These are phyloP conservation scores for Blumeriella jaapii DNA, from an alignment of 2,329 filamentous ascomycete species.

Conservation along the genomic window DNA sequence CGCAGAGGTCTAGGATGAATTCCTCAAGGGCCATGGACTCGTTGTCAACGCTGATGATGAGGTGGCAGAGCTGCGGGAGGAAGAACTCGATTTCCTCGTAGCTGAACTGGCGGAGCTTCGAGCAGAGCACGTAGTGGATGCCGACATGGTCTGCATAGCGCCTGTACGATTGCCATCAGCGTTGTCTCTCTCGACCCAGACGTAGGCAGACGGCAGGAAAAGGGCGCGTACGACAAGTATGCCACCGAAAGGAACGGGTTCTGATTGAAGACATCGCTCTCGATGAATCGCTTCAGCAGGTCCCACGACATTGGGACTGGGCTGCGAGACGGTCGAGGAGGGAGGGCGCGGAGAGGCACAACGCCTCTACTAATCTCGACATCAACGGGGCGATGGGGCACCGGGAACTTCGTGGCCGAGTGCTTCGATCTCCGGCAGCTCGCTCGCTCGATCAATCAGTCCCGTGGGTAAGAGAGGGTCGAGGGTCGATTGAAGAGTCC, in stretches of 20 bases:
- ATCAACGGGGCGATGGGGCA: too few species aligned
- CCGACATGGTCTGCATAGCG: conserved; percentile 84
- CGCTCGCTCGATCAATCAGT: too few species aligned
- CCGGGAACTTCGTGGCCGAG: too few species aligned
- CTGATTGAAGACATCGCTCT: conserved; percentile 89
- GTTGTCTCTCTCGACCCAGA: too few species aligned
- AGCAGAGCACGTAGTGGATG: conserved; percentile 81
- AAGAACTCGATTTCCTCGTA: conserved; percentile 93
- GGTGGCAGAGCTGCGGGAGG: conserved; percentile 76
- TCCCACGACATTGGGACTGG: conserved; percentile 58
- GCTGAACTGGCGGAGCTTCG: conserved; percentile 77
- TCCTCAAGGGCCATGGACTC: conserved; percentile 87
- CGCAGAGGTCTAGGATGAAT: conserved; percentile 74
- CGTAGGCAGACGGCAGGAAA: conserved; percentile 4
- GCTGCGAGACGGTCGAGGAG: conserved; percentile 11
- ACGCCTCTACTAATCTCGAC: conserved; percentile 27
- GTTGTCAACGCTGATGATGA: conserved; percentile 79
- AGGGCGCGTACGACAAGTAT: conserved; percentile 59
- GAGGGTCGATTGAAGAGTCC: too few species aligned
- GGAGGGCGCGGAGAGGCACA: conserved; percentile 21
- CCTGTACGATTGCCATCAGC: conserved; percentile 33
- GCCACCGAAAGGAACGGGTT: conserved; percentile 81
- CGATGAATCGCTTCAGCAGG: conserved; percentile 80
- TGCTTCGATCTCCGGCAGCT: too few species aligned
- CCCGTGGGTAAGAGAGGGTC: too few species aligned